phyloP scores from a whole-genome alignment of 2,329 filamentous ascomycete genomes.

The Gnomoniopsis smithogilvyi region DNA sequence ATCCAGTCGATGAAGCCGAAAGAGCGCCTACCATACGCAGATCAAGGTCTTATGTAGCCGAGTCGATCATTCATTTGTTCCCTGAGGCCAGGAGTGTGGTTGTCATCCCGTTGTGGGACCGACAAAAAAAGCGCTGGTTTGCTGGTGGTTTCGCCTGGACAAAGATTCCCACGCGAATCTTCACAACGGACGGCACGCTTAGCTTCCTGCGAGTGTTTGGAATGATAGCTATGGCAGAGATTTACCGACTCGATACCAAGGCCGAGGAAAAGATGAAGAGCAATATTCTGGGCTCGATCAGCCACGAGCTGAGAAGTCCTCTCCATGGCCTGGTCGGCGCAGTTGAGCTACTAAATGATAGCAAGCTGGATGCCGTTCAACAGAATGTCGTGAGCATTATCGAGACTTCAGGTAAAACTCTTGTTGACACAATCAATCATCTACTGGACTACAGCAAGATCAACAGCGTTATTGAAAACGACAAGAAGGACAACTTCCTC shows the following conservation, averaged over 20 bases:
- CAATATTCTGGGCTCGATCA: slow-evolving; percentile 57
- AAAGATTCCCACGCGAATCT: slow-evolving; percentile 35
- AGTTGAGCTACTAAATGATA: slow-evolving; percentile 52
- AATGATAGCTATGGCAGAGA: slow-evolving; percentile 53
- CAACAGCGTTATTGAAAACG: slow-evolving; percentile 32
- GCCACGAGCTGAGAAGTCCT: slow-evolving; percentile 59
- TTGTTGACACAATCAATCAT: slow-evolving; percentile 52
- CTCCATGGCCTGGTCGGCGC: slow-evolving; percentile 58
- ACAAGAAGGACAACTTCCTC: slow-evolving; percentile 16
- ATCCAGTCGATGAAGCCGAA: background rate
- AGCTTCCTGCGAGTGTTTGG: slow-evolving; percentile 50
- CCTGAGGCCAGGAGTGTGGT: slow-evolving; percentile 42
- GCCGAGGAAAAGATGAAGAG: slow-evolving; percentile 47
- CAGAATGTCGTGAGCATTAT: slow-evolving; percentile 45
- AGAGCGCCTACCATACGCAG: slow-evolving; percentile 9
- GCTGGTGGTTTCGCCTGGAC: slow-evolving; percentile 50
- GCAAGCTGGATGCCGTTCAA: slow-evolving; percentile 42
- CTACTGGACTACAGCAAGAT: slow-evolving; percentile 55
- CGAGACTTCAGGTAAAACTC: slow-evolving; percentile 46
- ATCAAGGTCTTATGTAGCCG: slow-evolving; percentile 25
- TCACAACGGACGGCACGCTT: slow-evolving; percentile 46
- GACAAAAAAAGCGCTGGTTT: slow-evolving; percentile 42
- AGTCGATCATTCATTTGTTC: slow-evolving; percentile 33
- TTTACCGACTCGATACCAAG: slow-evolving; percentile 40
- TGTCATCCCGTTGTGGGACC: slow-evolving; percentile 43